These are phyloP conservation scores for Globisporangium barbulae DNA, from an alignment of 352 stramenopile genomes.

Conservation along the genomic window DNA sequence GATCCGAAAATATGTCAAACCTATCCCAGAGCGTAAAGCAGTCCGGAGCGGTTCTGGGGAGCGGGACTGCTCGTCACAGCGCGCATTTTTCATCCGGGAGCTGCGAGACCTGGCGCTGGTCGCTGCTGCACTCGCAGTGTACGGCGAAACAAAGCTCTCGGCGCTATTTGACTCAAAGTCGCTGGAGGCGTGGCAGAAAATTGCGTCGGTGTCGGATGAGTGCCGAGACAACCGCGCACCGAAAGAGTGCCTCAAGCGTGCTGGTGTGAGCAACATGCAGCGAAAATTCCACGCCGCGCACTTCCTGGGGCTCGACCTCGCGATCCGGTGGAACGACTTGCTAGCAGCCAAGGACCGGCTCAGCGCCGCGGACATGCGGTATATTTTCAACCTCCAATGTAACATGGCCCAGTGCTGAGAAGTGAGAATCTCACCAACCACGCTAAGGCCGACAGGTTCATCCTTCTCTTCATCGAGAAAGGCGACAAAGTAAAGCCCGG, in stretches of 20 bases:
- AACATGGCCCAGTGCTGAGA: too few relatives aligned
- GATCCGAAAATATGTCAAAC: not conserved
- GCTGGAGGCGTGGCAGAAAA: not conserved
- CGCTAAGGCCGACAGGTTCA: too few relatives aligned
- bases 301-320: slow-evolving; percentile 1
- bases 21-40: not conserved
- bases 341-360: not conserved
- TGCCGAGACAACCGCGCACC: not conserved
- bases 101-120: not conserved
- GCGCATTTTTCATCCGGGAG: not conserved
- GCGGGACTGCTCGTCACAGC: not conserved
- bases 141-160: not conserved
- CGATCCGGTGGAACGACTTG: not conserved
- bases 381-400: not conserved
- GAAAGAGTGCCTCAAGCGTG: not conserved
- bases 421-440: too few relatives aligned
- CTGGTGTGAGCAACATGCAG: not conserved
- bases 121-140: not conserved
- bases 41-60: not conserved
- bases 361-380: not conserved
- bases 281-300: not conserved
- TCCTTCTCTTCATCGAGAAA: not conserved
- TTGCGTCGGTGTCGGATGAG: slow-evolving; percentile 4
- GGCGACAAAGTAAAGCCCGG: not conserved
- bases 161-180: not conserved